Evolutionary conservation across 768 basidiomycete genomes (phyloP).

Genomic region (Leccinum barrowsii): DNA sequence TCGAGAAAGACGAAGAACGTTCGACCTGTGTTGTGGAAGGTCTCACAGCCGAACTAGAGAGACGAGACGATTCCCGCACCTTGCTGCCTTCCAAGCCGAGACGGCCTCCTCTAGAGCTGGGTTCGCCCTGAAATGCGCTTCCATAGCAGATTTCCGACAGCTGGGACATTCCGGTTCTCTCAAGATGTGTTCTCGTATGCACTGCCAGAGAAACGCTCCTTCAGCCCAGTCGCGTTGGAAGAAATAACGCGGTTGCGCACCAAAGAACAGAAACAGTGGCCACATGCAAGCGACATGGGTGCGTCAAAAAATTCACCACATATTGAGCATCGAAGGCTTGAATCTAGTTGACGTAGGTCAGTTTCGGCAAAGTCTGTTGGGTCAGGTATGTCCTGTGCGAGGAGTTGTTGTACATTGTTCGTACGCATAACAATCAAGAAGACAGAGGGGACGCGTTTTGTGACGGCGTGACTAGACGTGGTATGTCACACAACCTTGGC

Average conservation of each 20-base stretch:
- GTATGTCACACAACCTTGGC: constrained; percentile 14
- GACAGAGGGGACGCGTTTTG: constrained; percentile 8
- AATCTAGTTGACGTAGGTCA: constrained; percentile 61
- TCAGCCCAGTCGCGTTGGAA: constrained; percentile 5
- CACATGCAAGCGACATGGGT: constrained; percentile 71
- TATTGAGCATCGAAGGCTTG: constrained; percentile 67
- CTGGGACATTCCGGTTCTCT: constrained; percentile 67
- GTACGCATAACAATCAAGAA: constrained; percentile 18
- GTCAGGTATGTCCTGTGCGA: constrained; percentile 46
- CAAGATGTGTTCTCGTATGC: constrained; percentile 58
- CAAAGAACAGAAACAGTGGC: constrained; percentile 79
- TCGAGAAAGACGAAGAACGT: constrained; percentile 40
- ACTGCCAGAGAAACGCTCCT: constrained; percentile 40
- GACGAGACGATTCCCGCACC: constrained; percentile 41
- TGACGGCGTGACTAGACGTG: constrained; percentile 25
- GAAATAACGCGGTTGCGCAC: constrained; percentile 38
- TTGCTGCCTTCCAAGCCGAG: constrained; percentile 64
- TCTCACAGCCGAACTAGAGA: background rate
- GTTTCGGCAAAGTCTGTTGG: constrained; percentile 68
- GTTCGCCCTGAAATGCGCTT: constrained; percentile 65
- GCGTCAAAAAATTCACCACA: constrained; percentile 72
- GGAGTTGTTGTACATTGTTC: constrained; percentile 28
- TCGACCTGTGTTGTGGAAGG: constrained; percentile 34
- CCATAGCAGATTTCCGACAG: constrained; percentile 58
- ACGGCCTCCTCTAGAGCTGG: constrained; percentile 68